Conservation (phyloP, 306 rosid species). For the Myrica gale region DNA sequence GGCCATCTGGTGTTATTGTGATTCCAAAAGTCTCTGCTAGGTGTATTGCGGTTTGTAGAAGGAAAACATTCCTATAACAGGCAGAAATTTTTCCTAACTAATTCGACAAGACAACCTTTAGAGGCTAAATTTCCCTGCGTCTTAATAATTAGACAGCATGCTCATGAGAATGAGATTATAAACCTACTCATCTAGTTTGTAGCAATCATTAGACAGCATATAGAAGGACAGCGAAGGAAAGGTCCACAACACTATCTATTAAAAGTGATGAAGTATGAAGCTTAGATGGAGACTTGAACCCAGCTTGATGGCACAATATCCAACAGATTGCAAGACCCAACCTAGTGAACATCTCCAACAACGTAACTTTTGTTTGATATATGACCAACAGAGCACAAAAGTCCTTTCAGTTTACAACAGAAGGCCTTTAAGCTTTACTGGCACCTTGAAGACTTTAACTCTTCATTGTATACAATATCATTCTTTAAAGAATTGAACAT, state of each 20-base stretch:
- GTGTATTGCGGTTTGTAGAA: background rate
- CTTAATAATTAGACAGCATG: no score
- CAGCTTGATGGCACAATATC: background rate
- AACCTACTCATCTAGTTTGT: background rate
- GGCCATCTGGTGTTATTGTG: background rate
- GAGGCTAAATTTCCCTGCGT: no score
- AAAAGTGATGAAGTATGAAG: constrained; percentile 3
- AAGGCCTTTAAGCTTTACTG: background rate
- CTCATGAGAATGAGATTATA: background rate
- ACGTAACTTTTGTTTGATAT: background rate
- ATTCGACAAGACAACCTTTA: background rate
- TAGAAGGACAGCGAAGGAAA: background rate
- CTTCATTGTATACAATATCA: background rate
- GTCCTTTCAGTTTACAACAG: background rate
- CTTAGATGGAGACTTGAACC: background rate
- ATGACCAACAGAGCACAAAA: background rate
- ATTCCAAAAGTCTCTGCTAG: background rate
- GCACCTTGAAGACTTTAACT: background rate
- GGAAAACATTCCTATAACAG: background rate
- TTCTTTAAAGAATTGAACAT: background rate
- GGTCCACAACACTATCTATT: background rate
- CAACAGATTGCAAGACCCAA: background rate
- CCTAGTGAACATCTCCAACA: background rate
- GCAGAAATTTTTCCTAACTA: background rate
- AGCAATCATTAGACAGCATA: background rate